phyloP scores from a whole-genome alignment of 75 land plant genomes.

The Pinus tabuliformis region DNA sequence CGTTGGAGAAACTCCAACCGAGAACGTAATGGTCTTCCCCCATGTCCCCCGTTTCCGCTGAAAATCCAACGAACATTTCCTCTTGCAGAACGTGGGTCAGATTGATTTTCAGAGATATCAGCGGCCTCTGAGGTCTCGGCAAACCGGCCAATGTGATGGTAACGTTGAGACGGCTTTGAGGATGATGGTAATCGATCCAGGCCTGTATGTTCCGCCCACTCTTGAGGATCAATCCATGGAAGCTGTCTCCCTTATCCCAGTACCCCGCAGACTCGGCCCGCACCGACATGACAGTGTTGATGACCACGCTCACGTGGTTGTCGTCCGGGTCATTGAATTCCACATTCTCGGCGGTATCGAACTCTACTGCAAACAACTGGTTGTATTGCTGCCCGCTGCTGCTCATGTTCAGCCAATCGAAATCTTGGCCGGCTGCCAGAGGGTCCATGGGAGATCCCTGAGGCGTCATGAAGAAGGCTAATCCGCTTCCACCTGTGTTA shows the following conservation, averaged over 20 bases:
- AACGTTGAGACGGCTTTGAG: background rate
- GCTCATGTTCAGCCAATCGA: constrained; percentile 14
- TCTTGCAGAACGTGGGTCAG: background rate
- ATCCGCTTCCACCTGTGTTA: background rate
- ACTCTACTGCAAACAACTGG: constrained; percentile 21
- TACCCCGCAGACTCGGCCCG: constrained; percentile 2
- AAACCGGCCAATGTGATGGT: background rate
- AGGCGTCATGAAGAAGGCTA: constrained; percentile 4
- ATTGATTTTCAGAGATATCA: background rate
- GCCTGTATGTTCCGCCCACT: constrained; percentile 13
- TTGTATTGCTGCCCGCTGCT: constrained; percentile 3
- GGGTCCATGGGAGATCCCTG: background rate
- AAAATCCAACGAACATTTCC: background rate
- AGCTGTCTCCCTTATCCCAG: background rate
- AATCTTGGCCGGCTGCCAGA: background rate
- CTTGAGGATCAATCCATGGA: background rate
- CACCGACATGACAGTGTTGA: constrained; percentile 7
- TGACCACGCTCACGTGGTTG: constrained; percentile 15
- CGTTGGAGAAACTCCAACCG: constrained; percentile 11
- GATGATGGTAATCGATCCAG: constrained; percentile 12
- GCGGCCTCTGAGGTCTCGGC: background rate
- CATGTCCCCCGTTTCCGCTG: background rate
- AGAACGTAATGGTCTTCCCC: background rate
- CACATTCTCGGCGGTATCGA: constrained; percentile 7
- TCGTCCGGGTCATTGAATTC: constrained; percentile 15